phyloP scores from a whole-genome alignment of 495 filamentous ascomycete species.

The Achaetomiella virescens region DNA sequence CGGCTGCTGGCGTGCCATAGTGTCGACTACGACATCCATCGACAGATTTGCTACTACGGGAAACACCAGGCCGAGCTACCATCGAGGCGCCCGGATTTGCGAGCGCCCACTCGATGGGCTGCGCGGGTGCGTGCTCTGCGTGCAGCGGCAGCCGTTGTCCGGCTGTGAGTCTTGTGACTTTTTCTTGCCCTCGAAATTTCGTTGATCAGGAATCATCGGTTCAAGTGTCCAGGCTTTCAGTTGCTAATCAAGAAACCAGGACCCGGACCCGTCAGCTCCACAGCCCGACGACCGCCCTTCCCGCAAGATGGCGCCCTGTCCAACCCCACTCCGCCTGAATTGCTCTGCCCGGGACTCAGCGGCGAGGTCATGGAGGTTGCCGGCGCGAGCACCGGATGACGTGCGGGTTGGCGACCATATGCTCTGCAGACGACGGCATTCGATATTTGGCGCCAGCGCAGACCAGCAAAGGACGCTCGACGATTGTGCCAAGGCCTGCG shows the following conservation, averaged over 20 bases:
- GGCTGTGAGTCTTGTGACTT: not conserved
- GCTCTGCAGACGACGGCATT: not conserved
- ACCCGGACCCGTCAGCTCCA: not conserved
- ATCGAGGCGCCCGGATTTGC: not conserved
- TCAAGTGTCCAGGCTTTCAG: not conserved
- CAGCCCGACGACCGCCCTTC: not conserved
- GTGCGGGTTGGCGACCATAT: not conserved
- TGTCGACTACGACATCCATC: not conserved
- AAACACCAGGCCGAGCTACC: constrained; percentile 3
- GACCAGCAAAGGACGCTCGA: not conserved
- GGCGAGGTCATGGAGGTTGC: not conserved
- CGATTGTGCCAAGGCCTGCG: not conserved
- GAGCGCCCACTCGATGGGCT: constrained; percentile 3
- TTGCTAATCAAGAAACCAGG: not conserved
- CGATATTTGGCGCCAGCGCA: not conserved
- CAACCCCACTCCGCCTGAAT: not conserved
- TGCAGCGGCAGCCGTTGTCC: constrained; percentile 1
- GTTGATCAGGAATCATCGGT: too few species aligned
- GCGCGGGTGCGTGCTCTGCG: not conserved
- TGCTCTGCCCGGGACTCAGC: not conserved
- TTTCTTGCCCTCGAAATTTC: not conserved
- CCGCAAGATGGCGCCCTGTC: not conserved
- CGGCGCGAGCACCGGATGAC: not conserved
- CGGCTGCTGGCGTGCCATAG: constrained; percentile 1
- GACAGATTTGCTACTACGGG: constrained; percentile 1